Percentiles rank a stretch among this genome's conserved stretches.
Evolutionary conservation across 2,329 filamentous ascomycete genomes (phyloP).

Genomic region (Microdochium paspali): DNA sequence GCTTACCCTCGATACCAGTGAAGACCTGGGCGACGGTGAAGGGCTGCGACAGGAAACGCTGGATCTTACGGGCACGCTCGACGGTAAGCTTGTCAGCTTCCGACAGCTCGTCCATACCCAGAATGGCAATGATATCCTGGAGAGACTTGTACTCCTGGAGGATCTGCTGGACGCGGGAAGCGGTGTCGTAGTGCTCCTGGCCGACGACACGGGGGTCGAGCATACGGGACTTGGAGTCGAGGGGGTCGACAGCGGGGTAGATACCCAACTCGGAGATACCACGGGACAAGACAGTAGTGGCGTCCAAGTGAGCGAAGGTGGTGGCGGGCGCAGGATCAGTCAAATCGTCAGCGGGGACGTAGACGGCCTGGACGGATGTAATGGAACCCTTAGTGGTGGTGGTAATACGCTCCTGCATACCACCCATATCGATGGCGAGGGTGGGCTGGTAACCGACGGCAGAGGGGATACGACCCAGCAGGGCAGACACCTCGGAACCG

Average conservation of each 20-base stretch:
- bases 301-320: constrained; percentile 99
- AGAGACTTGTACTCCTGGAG: constrained; percentile 99
- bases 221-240: constrained; percentile 99
- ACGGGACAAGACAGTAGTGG: constrained; percentile 99
- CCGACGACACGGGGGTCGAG: constrained; percentile 97
- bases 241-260: constrained; percentile 99
- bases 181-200: constrained; percentile 93
- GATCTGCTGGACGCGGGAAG: constrained; percentile 95
- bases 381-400: constrained; percentile 99
- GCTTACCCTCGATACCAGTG: constrained; percentile 89
- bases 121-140: constrained; percentile 99
- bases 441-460: constrained; percentile 99
- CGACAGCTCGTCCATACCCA: constrained; percentile 99
- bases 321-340: constrained; percentile 99
- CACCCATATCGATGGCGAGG: constrained; percentile 97
- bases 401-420: constrained; percentile 99
- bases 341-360: constrained; percentile 99
- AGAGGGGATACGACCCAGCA: constrained; percentile 99
- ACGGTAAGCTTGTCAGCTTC: constrained; percentile 99
- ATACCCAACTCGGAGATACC: constrained; percentile 99
- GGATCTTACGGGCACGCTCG: constrained; percentile 99
- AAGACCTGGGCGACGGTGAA: constrained; percentile 84
- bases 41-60: constrained; percentile 99
- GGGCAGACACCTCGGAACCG: constrained; percentile 99
- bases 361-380: constrained; percentile 99